Conservation (phyloP, 2,329 filamentous ascomycete genomes). For the Sphaerulina musiva region DNA sequence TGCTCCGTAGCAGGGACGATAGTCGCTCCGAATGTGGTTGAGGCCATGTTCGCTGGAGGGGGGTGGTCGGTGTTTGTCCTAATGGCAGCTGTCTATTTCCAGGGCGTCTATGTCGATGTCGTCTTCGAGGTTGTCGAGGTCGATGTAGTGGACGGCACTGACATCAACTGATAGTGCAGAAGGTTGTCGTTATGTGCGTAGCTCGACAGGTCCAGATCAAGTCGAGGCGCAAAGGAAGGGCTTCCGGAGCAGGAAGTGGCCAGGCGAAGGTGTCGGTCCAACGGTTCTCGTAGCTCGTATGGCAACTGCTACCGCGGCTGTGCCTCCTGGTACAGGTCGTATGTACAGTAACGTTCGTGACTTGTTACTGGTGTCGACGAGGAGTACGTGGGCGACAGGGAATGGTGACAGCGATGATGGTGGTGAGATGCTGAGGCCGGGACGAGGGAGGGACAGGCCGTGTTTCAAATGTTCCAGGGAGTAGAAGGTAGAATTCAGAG, state of each 20-base stretch:
- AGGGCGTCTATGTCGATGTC: background rate
- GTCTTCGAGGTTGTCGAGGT: background rate
- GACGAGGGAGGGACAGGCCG: background rate
- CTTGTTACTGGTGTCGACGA: background rate
- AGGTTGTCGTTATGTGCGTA: no score
- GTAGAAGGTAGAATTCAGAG: background rate
- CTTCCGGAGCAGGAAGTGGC: no score
- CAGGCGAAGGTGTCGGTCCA: no score
- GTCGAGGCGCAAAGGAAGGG: no score
- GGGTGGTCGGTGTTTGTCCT: background rate
- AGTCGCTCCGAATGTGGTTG: conserved; percentile 39
- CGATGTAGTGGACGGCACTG: background rate
- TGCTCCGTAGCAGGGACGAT: conserved; percentile 30
- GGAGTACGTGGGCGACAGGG: background rate
- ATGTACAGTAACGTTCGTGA: background rate
- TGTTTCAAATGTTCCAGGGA: background rate
- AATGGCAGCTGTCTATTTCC: background rate
- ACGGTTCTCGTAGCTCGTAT: no score
- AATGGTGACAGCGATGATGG: background rate
- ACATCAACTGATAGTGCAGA: no score
- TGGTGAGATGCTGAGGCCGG: background rate
- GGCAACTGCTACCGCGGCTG: no score
- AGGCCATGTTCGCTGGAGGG: conserved; percentile 12
- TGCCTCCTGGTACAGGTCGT: background rate
- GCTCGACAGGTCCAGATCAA: no score